Conservation (phyloP, 106 monocot species). For the Dendrobium chrysotoxum region DNA sequence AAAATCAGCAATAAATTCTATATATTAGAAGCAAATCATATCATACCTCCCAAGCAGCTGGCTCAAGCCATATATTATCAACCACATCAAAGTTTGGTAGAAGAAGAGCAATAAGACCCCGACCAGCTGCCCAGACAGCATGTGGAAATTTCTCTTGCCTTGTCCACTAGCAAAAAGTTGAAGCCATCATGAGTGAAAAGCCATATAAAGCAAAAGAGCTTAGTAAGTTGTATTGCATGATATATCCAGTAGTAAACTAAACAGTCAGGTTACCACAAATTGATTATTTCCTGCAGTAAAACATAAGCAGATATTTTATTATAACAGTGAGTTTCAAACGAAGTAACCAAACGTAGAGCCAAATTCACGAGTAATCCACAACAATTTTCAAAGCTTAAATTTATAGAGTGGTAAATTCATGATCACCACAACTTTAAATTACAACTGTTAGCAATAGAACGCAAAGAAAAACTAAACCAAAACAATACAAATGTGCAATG, state of each 20-base stretch:
- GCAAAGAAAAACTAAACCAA: neutral
- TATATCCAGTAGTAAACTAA: neutral
- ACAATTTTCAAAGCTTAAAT: neutral
- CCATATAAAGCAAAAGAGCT: conserved; percentile 6
- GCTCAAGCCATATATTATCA: conserved; percentile 89
- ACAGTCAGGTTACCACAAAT: neutral
- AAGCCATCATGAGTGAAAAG: neutral
- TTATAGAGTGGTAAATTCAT: neutral
- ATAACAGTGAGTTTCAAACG: neutral
- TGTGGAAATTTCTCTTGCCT: conserved; percentile 81
- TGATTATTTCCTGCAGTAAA: neutral
- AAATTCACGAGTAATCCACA: neutral
- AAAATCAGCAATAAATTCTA: neutral
- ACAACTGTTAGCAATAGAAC: neutral
- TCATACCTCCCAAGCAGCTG: conserved; percentile 75
- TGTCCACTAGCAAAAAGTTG: conserved; percentile 49
- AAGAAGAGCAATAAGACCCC: conserved; percentile 78
- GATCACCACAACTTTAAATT: neutral
- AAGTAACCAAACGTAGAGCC: neutral
- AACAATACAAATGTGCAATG: neutral
- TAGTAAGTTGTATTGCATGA: neutral
- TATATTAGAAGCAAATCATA: neutral
- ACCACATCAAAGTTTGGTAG: conserved; percentile 80
- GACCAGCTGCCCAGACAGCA: conserved; percentile 88
- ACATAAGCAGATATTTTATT: neutral